A percentile compares a stretch with the other conserved stretches of the same genome.
These are phyloP conservation scores for Geotrichum bryndzae DNA, from an alignment of 1,139 yeast genomes.

Conservation along the genomic window DNA sequence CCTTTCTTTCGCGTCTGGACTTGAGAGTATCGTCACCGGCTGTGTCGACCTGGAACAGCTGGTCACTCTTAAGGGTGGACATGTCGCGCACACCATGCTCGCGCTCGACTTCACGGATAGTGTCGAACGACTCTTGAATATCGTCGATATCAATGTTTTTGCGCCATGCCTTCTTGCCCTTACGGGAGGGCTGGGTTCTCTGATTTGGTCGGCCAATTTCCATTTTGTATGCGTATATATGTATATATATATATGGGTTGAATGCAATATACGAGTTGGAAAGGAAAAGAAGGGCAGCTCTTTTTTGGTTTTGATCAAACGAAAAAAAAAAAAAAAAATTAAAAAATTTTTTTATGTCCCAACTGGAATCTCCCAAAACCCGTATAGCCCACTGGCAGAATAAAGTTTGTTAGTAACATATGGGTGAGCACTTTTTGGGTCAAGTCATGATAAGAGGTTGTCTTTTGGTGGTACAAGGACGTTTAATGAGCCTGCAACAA, in stretches of 20 bases:
- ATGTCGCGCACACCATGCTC: constrained; percentile 34
- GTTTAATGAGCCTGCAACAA: too few species aligned
- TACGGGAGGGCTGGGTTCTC: constrained; percentile 63
- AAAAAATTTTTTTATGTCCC: not conserved
- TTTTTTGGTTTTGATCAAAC: not conserved
- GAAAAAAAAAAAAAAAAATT: not conserved
- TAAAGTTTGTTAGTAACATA: not conserved
- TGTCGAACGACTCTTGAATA: constrained; percentile 64
- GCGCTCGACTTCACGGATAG: constrained; percentile 59
- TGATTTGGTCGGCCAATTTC: constrained; percentile 34
- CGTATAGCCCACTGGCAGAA: too few species aligned
- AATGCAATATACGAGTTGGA: not conserved
- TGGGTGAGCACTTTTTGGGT: not conserved
- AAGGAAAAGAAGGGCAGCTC: not conserved
- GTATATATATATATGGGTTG: not conserved
- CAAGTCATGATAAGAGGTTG: not conserved
- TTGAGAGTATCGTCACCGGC: constrained; percentile 47
- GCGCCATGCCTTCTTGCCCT: constrained; percentile 94
- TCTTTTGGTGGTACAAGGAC: not conserved
- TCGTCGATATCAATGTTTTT: constrained; percentile 85
- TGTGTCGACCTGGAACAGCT: constrained; percentile 68
- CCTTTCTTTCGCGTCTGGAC: constrained; percentile 37
- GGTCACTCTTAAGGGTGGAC: constrained; percentile 29
- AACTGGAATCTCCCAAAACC: not conserved
- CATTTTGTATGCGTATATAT: constrained; percentile 20